Evolutionary conservation across 345 rosid species (phyloP), one percentile per base, ranked within the genome.

Genomic region (Salix suchowensis): DNA sequence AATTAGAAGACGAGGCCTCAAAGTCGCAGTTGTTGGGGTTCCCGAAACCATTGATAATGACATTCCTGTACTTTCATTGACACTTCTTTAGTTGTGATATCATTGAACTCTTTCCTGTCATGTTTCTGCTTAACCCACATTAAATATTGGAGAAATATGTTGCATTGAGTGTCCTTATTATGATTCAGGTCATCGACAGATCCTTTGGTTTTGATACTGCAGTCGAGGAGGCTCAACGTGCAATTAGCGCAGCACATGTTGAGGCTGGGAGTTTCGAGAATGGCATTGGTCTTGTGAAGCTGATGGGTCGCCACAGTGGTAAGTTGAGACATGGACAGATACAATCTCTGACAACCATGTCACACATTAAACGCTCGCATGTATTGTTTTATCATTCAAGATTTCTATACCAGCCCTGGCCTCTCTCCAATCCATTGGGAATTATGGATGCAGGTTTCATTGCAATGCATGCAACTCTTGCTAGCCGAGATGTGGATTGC

Each of bases 181-280:
- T 80, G 72, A 36, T 80, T 81, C 85, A 94, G 97, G 96, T 94
- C 73, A 94, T 94, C 83, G 98, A 94, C 86, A 92, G 79, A 72
- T 92, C 98, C 62, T 94, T 94, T 78, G 98, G 97, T 77, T 94
- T 94, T 79, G 96, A 94, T 83, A 87, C 94, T 85, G 93, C 96
- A 50, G 97, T 94, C 71, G 98, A 94, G 82, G 98, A 94, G 82
- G 97, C 98, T 79, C 98, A 94, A 76, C 96, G 98, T 73, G 94
- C 97, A 72, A 94, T 92, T 67, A 91, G 88, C 78, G 96, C 98
- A 50, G 98, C 98, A 13, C 98, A 92, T 79, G 96, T 94, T 67
- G 98, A 94, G 84, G 91, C 98, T 66, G 84, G 76, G 83, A 94
- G 97, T 81, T 72, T 68, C 44, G 93, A 87, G 79, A 89, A 94